Conservation (phyloP, 1,284 basidiomycete genomes). For the Austropuccinia psidii region DNA sequence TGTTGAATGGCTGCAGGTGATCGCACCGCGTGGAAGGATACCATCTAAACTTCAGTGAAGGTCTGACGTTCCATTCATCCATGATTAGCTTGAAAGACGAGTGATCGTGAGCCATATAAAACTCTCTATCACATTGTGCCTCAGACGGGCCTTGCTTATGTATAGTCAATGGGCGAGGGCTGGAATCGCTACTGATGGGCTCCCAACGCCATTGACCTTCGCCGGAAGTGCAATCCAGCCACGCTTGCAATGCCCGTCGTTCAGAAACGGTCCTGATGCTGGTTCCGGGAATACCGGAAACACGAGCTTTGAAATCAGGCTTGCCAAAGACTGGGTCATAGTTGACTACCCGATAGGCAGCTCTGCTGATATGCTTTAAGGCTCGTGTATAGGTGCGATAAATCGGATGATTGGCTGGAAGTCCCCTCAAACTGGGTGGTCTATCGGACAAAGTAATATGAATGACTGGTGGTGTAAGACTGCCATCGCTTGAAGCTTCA, state of each 20-base stretch:
- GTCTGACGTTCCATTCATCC: conserved; percentile 41
- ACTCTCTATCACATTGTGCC: conserved; percentile 44
- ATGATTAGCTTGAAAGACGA: neutral
- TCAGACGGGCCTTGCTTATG: conserved; percentile 43
- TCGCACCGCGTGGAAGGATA: conserved; percentile 39
- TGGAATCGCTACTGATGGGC: conserved; percentile 31
- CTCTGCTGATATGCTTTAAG: conserved; percentile 19
- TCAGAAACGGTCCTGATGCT: conserved; percentile 38
- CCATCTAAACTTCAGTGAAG: conserved; percentile 44
- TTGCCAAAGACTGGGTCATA: conserved; percentile 10
- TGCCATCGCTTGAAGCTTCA: neutral
- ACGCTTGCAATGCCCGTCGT: conserved; percentile 39
- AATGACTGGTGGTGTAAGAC: conserved; percentile 9
- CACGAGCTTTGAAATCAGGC: conserved; percentile 12
- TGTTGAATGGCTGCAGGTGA: neutral
- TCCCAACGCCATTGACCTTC: conserved; percentile 43
- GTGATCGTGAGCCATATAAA: conserved; percentile 40
- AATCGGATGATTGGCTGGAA: neutral
- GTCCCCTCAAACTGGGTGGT: neutral
- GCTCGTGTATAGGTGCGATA: conserved; percentile 6
- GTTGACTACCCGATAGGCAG: neutral
- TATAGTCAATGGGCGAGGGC: conserved; percentile 38
- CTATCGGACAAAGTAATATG: conserved; percentile 8
- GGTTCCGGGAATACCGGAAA: conserved; percentile 43
- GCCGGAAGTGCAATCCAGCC: conserved; percentile 42